phyloP scores from a whole-genome alignment of 2,329 filamentous ascomycete genomes.

The Nemania sp. region DNA sequence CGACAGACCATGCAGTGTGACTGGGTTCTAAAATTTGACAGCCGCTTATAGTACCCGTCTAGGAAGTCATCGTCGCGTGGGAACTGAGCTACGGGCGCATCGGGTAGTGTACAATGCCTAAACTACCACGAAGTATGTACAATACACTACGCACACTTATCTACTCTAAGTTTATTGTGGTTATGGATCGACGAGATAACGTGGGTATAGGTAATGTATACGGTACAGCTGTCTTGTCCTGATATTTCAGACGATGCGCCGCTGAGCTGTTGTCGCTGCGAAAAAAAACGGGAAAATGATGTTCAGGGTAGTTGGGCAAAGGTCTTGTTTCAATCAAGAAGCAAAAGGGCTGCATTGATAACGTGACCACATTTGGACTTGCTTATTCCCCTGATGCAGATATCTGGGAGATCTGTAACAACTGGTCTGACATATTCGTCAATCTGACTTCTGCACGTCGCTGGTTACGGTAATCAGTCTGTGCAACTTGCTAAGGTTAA shows the following conservation, averaged over 20 bases:
- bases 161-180: too few species aligned
- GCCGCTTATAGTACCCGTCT: conserved; percentile 16
- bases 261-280: background rate
- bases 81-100: background rate
- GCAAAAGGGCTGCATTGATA: conserved; percentile 19
- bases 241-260: too few species aligned
- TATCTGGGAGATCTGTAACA: conserved; percentile 18
- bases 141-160: background rate
- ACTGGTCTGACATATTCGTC: conserved; percentile 13
- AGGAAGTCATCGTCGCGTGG: conserved; percentile 14
- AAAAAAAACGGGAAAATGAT: background rate
- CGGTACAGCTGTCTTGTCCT: background rate
- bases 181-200: too few species aligned
- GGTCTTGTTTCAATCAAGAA: conserved; percentile 1
- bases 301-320: too few species aligned
- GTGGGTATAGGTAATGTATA: background rate
- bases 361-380: conserved; percentile 14
- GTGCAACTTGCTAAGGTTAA: conserved; percentile 2
- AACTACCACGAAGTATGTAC: background rate
- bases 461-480: conserved; percentile 10
- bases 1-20: conserved; percentile 21
- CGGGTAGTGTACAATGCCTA: background rate
- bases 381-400: conserved; percentile 19
- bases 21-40: conserved; percentile 26
- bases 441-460: conserved; percentile 22